A percentile compares a stretch with the other conserved stretches of the same genome.
phyloP scores from a whole-genome alignment of 2,329 filamentous ascomycete genomes.

The Emergomyces orientalis region DNA sequence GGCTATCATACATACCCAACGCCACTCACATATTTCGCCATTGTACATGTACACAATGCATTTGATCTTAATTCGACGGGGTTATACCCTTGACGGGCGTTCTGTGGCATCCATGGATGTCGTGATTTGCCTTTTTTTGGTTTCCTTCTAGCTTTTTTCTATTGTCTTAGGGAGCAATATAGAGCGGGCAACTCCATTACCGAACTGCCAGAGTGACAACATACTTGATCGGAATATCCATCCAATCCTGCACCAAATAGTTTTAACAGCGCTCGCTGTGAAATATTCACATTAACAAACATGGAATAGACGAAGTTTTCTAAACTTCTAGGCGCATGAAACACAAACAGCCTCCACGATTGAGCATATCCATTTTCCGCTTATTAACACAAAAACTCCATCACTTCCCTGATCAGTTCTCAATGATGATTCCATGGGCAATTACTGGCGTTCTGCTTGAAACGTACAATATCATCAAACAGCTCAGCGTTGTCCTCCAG shows the following conservation, averaged over 20 bases:
- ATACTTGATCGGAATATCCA: no score
- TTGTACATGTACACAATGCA: not conserved
- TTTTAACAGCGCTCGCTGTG: no score
- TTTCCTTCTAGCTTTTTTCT: not conserved
- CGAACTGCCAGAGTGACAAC: not conserved
- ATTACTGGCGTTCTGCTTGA: constrained; percentile 60
- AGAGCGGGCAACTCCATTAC: not conserved
- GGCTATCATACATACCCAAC: not conserved
- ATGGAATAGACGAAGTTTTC: no score
- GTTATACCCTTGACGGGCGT: not conserved
- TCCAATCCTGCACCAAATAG: no score
- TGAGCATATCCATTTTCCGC: no score
- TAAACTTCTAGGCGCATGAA: no score
- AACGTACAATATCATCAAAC: constrained; percentile 48
- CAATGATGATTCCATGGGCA: constrained; percentile 62
- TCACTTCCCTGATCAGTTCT: no score
- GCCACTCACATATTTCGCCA: not conserved
- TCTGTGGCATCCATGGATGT: not conserved
- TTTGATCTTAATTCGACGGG: not conserved
- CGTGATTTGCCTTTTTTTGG: not conserved
- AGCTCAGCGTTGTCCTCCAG: constrained; percentile 45
- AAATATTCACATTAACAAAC: no score
- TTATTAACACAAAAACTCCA: no score
- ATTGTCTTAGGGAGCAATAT: not conserved
- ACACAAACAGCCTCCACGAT: no score